Conservation (phyloP, 169 alveolate species). For the Eimeria brunetti region DNA sequence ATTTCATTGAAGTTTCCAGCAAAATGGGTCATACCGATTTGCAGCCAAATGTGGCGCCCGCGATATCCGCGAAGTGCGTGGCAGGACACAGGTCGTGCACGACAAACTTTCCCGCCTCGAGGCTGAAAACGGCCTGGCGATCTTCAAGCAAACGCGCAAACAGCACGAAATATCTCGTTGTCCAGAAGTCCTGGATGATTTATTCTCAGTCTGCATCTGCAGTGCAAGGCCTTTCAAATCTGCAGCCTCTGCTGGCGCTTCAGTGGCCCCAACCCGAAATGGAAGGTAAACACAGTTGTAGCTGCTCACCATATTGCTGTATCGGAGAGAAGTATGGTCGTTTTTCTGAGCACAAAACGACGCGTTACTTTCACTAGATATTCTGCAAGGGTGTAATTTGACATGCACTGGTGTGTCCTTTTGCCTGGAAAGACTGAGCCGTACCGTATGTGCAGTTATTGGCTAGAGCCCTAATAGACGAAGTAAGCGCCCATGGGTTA, state of each 20-base stretch:
- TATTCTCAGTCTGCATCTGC: not conserved
- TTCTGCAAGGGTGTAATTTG: no score
- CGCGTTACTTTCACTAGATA: not conserved
- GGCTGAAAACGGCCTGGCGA: conserved; percentile 8
- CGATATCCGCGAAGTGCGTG: not conserved
- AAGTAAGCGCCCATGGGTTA: conserved; percentile 19
- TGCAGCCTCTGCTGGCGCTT: not conserved
- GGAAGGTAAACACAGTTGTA: not conserved
- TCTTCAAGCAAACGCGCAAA: conserved; percentile 10
- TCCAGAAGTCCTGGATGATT: not conserved
- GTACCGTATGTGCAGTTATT: conserved; percentile 51
- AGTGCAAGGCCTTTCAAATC: not conserved
- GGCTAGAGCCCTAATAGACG: conserved; percentile 1
- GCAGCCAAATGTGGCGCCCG: conserved; percentile 56
- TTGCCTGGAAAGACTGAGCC: not conserved
- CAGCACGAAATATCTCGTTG: not conserved
- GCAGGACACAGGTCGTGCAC: conserved; percentile 36
- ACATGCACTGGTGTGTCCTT: not conserved
- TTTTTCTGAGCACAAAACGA: conserved; percentile 25
- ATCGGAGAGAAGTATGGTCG: conserved; percentile 61
- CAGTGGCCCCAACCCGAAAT: not conserved
- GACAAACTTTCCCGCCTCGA: not conserved
- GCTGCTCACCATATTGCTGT: conserved; percentile 33
- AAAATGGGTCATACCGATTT: not conserved
- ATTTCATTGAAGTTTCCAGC: not conserved